Percentiles rank a stretch among this genome's conserved stretches.
Conservation (phyloP, 495 filamentous ascomycete genomes). For the Podospora fimiseda region DNA sequence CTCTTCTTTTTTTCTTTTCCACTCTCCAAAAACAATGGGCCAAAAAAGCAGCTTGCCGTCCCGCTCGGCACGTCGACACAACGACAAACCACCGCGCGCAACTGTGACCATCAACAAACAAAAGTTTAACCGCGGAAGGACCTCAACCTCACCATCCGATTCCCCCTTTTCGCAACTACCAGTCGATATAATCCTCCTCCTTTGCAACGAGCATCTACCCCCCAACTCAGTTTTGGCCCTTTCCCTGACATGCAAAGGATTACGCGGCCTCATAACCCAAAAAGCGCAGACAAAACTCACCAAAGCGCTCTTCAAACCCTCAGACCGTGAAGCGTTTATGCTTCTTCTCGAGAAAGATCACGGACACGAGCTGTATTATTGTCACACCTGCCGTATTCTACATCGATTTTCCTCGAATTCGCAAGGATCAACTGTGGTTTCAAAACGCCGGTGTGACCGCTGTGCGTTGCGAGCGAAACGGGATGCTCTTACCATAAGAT, state of each 20-base stretch:
- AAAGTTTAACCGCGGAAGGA: too few species aligned
- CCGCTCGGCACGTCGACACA: too few species aligned
- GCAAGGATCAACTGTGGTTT: neutral
- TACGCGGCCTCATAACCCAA: constrained; percentile 3
- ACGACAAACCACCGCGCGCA: too few species aligned
- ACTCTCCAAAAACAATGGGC: too few species aligned
- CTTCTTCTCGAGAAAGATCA: constrained; percentile 17
- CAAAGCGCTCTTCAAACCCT: too few species aligned
- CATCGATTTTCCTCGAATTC: neutral
- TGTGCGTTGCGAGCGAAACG: too few species aligned
- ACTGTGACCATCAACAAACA: too few species aligned
- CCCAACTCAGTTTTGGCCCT: constrained; percentile 7
- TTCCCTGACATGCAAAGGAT: constrained; percentile 13
- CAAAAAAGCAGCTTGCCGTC: too few species aligned
- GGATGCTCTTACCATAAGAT: too few species aligned
- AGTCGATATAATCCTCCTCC: constrained; percentile 1
- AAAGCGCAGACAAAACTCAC: neutral
- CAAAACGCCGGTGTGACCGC: too few species aligned
- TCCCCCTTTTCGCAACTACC: neutral
- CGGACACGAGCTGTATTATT: constrained; percentile 11
- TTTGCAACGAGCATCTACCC: constrained; percentile 1
- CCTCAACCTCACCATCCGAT: too few species aligned
- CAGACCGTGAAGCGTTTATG: constrained; percentile 4
- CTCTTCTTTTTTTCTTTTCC: too few species aligned
- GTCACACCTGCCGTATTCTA: constrained; percentile 9